Conservation (phyloP, 2,329 filamentous ascomycete species). For the Colletotrichum falcatum region DNA sequence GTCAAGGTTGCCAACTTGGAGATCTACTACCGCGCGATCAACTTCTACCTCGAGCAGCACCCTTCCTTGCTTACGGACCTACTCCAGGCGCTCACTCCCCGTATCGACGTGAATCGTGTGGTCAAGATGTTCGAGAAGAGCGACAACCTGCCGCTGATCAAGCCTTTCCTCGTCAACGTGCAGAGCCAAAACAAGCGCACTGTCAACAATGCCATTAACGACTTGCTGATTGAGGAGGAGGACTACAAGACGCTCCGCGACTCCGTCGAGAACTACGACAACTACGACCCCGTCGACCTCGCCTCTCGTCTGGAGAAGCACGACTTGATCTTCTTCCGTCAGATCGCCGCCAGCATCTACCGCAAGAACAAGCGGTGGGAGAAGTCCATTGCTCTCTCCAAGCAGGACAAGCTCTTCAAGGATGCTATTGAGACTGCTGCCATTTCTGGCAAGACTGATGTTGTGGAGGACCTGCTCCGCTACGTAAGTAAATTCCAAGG, state of each 20-base stretch:
- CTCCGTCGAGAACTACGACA: constrained; percentile 98
- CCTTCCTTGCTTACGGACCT: constrained; percentile 96
- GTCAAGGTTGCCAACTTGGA: constrained; percentile 98
- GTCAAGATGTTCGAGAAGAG: constrained; percentile 99
- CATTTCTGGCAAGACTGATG: constrained; percentile 88
- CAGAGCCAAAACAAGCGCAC: constrained; percentile 98
- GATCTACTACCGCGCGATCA: constrained; percentile 97
- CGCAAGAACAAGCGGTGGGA: constrained; percentile 99
- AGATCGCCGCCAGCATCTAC: constrained; percentile 98
- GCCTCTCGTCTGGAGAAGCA: constrained; percentile 96
- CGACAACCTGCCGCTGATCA: constrained; percentile 97
- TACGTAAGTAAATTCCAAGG: constrained; percentile 79
- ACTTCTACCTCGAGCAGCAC: constrained; percentile 98
- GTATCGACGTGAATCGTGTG: constrained; percentile 98
- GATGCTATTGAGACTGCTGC: constrained; percentile 98
- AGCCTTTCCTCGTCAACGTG: constrained; percentile 97
- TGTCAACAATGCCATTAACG: constrained; percentile 98
- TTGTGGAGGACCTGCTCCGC: constrained; percentile 94
- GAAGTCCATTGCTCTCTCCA: constrained; percentile 96
- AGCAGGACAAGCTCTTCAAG: constrained; percentile 99
- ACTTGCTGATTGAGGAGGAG: constrained; percentile 97
- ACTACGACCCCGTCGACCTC: constrained; percentile 95
- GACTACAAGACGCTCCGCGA: constrained; percentile 99
- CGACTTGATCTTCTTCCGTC: constrained; percentile 98
- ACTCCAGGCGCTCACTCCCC: constrained; percentile 88